These are phyloP conservation scores for Metarhizium robertsii DNA, from an alignment of 2,329 filamentous ascomycete species.

Conservation along the genomic window DNA sequence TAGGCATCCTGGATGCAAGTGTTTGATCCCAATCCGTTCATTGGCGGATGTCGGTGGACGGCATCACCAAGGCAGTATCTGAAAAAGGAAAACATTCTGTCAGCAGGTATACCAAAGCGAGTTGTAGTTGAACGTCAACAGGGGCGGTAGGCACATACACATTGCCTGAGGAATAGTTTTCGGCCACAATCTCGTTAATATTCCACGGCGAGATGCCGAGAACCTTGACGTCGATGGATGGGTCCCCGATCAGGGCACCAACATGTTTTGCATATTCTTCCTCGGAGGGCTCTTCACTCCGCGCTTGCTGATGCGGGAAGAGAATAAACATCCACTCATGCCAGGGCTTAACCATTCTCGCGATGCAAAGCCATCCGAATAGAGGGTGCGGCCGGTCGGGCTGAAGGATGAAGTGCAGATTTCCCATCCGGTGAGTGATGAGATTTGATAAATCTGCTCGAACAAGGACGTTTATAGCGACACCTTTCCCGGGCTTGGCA, in stretches of 20 bases:
- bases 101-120: too few species aligned
- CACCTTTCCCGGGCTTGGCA: conserved; percentile 28
- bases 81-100: neutral
- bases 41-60: conserved; percentile 47
- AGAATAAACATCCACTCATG: conserved; percentile 52
- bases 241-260: conserved; percentile 44
- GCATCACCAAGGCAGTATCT: conserved; percentile 49
- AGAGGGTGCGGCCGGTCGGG: conserved; percentile 40
- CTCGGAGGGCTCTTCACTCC: conserved; percentile 16
- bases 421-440: conserved; percentile 41
- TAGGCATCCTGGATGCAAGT: conserved; percentile 49
- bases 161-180: conserved; percentile 42
- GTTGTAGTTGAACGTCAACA: too few species aligned
- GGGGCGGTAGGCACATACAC: conserved; percentile 21
- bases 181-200: conserved; percentile 52
- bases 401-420: conserved; percentile 51
- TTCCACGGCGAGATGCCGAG: conserved; percentile 47
- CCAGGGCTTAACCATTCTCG: conserved; percentile 56
- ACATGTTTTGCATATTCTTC: conserved; percentile 38
- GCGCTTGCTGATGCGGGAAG: conserved; percentile 30
- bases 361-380: conserved; percentile 38
- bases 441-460: conserved; percentile 39
- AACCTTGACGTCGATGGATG: conserved; percentile 37
- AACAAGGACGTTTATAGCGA: conserved; percentile 31
- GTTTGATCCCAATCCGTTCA: conserved; percentile 48